Conservation (phyloP, 768 basidiomycete species). For the Pisolithus orientalis region DNA sequence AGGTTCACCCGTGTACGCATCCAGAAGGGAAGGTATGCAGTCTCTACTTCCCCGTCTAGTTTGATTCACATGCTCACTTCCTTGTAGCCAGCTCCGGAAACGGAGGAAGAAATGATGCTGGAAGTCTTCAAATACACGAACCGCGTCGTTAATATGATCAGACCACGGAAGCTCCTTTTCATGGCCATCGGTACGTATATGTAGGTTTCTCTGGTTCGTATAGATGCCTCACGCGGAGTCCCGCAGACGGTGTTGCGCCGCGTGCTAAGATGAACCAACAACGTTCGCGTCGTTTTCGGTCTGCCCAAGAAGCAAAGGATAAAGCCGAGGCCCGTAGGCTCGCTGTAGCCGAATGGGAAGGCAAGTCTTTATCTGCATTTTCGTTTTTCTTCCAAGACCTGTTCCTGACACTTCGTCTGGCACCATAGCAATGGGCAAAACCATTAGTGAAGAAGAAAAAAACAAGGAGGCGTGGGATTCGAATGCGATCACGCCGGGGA, state of each 20-base stretch:
- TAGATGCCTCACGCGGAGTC: conserved; percentile 1
- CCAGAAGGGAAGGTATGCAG: conserved; percentile 84
- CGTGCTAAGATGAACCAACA: conserved; percentile 99
- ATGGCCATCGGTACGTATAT: conserved; percentile 87
- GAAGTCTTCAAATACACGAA: conserved; percentile 97
- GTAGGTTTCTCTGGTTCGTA: neutral
- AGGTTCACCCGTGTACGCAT: conserved; percentile 99
- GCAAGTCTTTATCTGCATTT: conserved; percentile 32
- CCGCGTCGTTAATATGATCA: conserved; percentile 92
- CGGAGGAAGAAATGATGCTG: conserved; percentile 98
- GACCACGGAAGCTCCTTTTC: conserved; percentile 91
- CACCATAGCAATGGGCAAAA: conserved; percentile 84
- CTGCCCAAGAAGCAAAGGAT: conserved; percentile 90
- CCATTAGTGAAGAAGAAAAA: conserved; percentile 72
- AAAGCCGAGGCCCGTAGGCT: conserved; percentile 86
- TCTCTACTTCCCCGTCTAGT: neutral
- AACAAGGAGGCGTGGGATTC: conserved; percentile 91
- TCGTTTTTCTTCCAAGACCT: neutral
- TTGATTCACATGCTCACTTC: neutral
- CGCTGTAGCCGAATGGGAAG: conserved; percentile 80
- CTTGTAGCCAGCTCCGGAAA: conserved; percentile 84
- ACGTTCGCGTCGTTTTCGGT: conserved; percentile 91
- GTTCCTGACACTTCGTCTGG: neutral
- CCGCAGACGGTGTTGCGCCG: conserved; percentile 89
- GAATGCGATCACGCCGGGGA: conserved; percentile 98